These are phyloP conservation scores for Austroboletus festivus DNA, from an alignment of 768 basidiomycete species.

Conservation along the genomic window DNA sequence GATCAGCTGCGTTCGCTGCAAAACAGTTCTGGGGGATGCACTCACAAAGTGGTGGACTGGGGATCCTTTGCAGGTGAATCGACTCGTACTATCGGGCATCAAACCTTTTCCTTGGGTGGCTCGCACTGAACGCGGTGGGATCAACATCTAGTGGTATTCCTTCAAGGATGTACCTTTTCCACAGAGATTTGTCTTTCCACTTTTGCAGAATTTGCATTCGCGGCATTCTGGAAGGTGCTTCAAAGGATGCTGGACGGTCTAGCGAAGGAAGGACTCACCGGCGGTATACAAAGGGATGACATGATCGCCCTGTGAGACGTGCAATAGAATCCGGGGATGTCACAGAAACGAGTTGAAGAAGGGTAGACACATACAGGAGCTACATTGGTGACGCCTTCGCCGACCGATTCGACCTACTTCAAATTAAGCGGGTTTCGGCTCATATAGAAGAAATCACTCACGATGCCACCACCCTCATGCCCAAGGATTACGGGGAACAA, in stretches of 20 bases:
- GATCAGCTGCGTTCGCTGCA: no score
- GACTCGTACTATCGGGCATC: slow-evolving; percentile 87
- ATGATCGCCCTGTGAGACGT: slow-evolving; percentile 71
- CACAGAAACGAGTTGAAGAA: neutral
- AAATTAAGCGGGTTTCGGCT: neutral
- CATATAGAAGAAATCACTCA: slow-evolving; percentile 36
- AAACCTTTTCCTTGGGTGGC: slow-evolving; percentile 90
- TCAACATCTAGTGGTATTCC: neutral
- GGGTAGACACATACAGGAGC: slow-evolving; percentile 40
- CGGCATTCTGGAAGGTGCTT: slow-evolving; percentile 61
- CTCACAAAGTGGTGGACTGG: slow-evolving; percentile 88
- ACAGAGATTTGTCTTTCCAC: slow-evolving; percentile 98
- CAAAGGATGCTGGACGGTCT: neutral
- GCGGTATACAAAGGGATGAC: slow-evolving; percentile 97
- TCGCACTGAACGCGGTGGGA: slow-evolving; percentile 54
- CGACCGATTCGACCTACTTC: slow-evolving; percentile 89
- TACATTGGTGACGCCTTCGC: slow-evolving; percentile 87
- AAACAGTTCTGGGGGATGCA: neutral
- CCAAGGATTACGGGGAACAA: slow-evolving; percentile 91
- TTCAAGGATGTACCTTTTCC: slow-evolving; percentile 68
- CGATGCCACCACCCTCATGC: slow-evolving; percentile 91
- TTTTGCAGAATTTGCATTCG: slow-evolving; percentile 99
- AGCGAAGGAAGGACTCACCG: slow-evolving; percentile 43
- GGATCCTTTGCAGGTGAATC: slow-evolving; percentile 89
- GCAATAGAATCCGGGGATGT: neutral